Conservation (phyloP, 225 moss, liverwort and hornwort genomes). For the Pleurozium schreberi region DNA sequence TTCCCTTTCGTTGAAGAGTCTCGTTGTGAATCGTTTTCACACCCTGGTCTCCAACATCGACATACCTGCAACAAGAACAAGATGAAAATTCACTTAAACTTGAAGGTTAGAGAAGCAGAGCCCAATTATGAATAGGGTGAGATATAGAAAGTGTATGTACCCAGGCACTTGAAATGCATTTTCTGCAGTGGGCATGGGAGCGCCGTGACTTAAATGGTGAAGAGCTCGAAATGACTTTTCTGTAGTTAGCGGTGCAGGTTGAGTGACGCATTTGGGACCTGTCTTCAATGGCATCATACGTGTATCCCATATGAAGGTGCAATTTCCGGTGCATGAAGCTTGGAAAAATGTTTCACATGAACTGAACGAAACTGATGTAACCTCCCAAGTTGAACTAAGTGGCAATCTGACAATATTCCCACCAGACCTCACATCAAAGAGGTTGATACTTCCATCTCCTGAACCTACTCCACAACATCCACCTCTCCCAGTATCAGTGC, state of each 20-base stretch:
- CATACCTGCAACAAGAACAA: conserved; percentile 34
- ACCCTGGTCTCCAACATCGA: conserved; percentile 85
- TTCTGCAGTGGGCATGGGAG: conserved; percentile 83
- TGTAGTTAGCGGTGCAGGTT: conserved; percentile 37
- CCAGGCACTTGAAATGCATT: conserved; percentile 88
- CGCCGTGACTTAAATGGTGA: conserved; percentile 76
- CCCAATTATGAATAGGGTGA: not conserved
- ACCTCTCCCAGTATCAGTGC: not conserved
- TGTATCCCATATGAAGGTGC: conserved; percentile 76
- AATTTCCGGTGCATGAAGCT: conserved; percentile 80
- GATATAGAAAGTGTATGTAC: conserved; percentile 12
- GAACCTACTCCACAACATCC: conserved; percentile 43
- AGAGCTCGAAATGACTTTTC: conserved; percentile 54
- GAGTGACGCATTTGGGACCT: conserved; percentile 35
- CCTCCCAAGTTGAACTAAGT: conserved; percentile 68
- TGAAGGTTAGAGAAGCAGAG: not conserved
- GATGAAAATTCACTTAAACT: not conserved
- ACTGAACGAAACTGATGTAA: conserved; percentile 87
- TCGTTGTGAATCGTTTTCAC: conserved; percentile 11
- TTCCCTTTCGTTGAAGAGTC: not conserved
- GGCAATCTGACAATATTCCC: conserved; percentile 71
- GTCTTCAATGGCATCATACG: conserved; percentile 81
- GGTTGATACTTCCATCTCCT: conserved; percentile 71
- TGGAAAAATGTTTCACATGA: conserved; percentile 75
- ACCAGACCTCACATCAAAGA: conserved; percentile 69